A percentile compares a stretch with the other conserved stretches of the same genome.
These are phyloP conservation scores for Botrytis paeoniae DNA, from an alignment of 2,329 filamentous ascomycete genomes.

Conservation along the genomic window DNA sequence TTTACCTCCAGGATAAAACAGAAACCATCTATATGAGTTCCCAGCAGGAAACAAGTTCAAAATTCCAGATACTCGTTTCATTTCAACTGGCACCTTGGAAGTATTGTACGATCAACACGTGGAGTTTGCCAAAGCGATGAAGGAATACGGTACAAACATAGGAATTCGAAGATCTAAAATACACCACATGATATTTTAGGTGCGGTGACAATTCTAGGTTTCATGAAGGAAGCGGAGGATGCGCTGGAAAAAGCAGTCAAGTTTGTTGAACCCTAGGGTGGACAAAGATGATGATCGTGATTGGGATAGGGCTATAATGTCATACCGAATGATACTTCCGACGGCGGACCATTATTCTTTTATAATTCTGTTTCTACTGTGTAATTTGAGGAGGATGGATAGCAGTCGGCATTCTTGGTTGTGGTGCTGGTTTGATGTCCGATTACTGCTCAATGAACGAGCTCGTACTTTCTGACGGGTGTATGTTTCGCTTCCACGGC, in stretches of 20 bases:
- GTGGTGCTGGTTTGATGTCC: not conserved
- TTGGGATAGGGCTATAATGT: not conserved
- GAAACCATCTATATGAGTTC: not conserved
- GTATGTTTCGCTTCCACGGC: not conserved
- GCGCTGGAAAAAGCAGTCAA: not conserved
- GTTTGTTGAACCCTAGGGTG: not conserved
- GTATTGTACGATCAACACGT: not conserved
- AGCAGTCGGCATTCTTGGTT: not conserved
- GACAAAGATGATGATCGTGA: not conserved
- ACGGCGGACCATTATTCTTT: not conserved
- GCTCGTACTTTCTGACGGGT: not conserved
- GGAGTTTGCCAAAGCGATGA: not conserved
- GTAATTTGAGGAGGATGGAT: not conserved
- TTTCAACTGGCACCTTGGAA: not conserved
- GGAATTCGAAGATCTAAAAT: not conserved
- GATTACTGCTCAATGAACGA: not conserved
- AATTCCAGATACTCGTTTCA: not conserved
- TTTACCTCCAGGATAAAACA: not conserved
- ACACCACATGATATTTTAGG: not conserved
- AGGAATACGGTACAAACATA: not conserved
- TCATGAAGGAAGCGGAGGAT: not conserved
- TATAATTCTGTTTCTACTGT: not conserved
- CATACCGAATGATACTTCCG: not conserved
- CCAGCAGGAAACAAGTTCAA: not conserved
- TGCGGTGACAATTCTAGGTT: not conserved